Evolutionary conservation across 163 green algal genomes (phyloP).

Genomic region (Scenedesmus sp.): DNA sequence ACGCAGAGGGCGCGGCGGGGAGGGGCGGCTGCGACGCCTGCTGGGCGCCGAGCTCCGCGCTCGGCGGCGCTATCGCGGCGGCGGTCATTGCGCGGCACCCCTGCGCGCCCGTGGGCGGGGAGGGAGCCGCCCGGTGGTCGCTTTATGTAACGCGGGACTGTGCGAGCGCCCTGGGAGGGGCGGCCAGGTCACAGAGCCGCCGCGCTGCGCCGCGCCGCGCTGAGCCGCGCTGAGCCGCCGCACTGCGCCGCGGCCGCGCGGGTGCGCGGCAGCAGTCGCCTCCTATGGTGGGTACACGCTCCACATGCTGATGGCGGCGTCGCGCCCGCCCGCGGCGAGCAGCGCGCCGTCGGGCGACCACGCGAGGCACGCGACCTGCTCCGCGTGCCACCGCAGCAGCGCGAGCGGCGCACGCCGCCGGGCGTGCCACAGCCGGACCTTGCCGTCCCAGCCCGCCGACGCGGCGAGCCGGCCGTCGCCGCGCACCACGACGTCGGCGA

Average conservation of each 20-base stretch:
- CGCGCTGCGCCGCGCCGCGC: too few relatives aligned
- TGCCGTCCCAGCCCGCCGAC: slow-evolving; percentile 33
- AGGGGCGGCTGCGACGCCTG: background rate
- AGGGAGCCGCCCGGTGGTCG: too few relatives aligned
- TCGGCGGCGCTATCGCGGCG: too few relatives aligned
- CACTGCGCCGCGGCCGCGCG: too few relatives aligned
- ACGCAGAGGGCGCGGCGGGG: background rate
- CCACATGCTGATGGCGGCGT: slow-evolving; percentile 33
- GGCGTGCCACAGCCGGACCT: slow-evolving; percentile 36
- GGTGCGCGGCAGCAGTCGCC: too few relatives aligned
- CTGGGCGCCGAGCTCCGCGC: background rate
- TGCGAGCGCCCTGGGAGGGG: too few relatives aligned
- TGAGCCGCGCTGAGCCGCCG: too few relatives aligned
- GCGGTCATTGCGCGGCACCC: too few relatives aligned
- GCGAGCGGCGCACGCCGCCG: slow-evolving; percentile 18
- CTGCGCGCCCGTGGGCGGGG: too few relatives aligned
- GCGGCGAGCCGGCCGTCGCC: slow-evolving; percentile 27
- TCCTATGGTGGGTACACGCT: slow-evolving; percentile 29
- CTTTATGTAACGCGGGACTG: too few relatives aligned
- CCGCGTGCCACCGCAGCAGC: slow-evolving; percentile 21
- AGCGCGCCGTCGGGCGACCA: background rate
- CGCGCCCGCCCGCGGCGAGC: slow-evolving; percentile 21
- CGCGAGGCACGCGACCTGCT: slow-evolving; percentile 15
- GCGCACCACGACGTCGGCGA: slow-evolving; percentile 23
- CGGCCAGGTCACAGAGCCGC: too few relatives aligned